Percentiles rank a stretch among this genome's conserved stretches.
Evolutionary conservation across 257 asterid species (phyloP).

Genomic region (Jacaranda copaia): DNA sequence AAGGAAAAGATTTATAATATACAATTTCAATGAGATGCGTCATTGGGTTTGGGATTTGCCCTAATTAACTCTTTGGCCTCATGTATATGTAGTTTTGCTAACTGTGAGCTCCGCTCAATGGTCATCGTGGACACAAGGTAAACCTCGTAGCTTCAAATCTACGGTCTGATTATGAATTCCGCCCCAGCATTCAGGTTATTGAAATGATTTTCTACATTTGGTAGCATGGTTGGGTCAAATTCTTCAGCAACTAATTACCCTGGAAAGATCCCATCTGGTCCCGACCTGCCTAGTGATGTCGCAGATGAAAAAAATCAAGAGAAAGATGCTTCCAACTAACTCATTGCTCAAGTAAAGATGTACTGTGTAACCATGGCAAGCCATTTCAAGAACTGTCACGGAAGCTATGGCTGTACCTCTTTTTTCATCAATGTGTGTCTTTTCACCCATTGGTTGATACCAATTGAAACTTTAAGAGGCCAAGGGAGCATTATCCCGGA

Average conservation of each 20-base stretch:
- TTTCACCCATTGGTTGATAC: background rate
- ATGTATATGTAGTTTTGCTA: constrained; percentile 68
- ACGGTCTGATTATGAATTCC: background rate
- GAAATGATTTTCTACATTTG: constrained; percentile 31
- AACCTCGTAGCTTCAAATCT: constrained; percentile 24
- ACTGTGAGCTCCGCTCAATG: constrained; percentile 96
- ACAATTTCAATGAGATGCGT: background rate
- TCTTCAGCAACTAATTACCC: constrained; percentile 61
- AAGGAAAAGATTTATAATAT: background rate
- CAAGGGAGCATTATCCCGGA: background rate
- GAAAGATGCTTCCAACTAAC: constrained; percentile 38
- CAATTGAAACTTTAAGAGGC: background rate
- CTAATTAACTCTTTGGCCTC: constrained; percentile 18
- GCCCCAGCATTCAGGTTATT: background rate
- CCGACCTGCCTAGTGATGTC: constrained; percentile 55
- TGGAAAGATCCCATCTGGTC: constrained; percentile 73
- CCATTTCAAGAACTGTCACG: background rate
- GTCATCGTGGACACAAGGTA: constrained; percentile 78
- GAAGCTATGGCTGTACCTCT: background rate
- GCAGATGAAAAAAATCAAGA: constrained; percentile 53
- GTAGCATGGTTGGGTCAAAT: constrained; percentile 64
- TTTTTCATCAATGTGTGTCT: background rate
- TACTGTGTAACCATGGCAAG: background rate
- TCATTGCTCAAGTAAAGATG: background rate
- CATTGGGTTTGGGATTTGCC: constrained; percentile 10